phyloP scores from a whole-genome alignment of 163 green algal species.

The Smithsoniella earleae region DNA sequence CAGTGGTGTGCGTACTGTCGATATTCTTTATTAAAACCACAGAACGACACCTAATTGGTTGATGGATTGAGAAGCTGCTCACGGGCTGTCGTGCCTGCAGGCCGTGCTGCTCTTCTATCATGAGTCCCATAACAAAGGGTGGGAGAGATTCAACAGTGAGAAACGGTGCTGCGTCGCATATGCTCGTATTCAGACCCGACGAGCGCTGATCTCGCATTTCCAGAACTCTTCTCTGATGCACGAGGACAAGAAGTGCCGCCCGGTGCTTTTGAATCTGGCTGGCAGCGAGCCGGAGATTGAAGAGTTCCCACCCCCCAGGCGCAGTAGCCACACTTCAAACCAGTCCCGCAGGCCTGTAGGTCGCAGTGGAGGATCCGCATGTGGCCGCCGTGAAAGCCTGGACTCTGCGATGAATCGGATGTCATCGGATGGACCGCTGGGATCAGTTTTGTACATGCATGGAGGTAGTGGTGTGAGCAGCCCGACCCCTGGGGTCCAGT shows the following conservation, averaged over 20 bases:
- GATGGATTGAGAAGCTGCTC: too few species aligned
- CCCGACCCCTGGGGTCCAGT: too few species aligned
- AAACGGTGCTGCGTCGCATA: conserved; percentile 92
- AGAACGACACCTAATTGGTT: too few species aligned
- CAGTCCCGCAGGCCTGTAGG: not conserved
- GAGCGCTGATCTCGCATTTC: conserved; percentile 85
- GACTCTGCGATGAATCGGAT: conserved; percentile 33
- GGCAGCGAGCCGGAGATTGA: conserved; percentile 28
- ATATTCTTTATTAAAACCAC: too few species aligned
- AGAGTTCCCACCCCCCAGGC: conserved; percentile 29
- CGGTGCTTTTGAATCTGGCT: conserved; percentile 70
- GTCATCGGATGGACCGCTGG: conserved; percentile 13
- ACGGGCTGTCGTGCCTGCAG: too few species aligned
- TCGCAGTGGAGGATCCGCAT: not conserved
- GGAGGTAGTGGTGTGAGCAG: too few species aligned
- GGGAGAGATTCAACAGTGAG: conserved; percentile 95
- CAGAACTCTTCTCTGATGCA: conserved; percentile 93
- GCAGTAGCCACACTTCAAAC: conserved; percentile 3
- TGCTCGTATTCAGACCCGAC: conserved; percentile 89
- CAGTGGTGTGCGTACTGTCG: too few species aligned
- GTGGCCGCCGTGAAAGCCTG: conserved; percentile 11
- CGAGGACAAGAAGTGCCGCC: conserved; percentile 97
- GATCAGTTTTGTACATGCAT: conserved; percentile 30
- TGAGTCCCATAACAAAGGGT: conserved; percentile 83
- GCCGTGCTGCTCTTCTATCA: conserved; percentile 35